Conservation (phyloP, 805 yeast species). For the Ogataea chonburiensis region DNA sequence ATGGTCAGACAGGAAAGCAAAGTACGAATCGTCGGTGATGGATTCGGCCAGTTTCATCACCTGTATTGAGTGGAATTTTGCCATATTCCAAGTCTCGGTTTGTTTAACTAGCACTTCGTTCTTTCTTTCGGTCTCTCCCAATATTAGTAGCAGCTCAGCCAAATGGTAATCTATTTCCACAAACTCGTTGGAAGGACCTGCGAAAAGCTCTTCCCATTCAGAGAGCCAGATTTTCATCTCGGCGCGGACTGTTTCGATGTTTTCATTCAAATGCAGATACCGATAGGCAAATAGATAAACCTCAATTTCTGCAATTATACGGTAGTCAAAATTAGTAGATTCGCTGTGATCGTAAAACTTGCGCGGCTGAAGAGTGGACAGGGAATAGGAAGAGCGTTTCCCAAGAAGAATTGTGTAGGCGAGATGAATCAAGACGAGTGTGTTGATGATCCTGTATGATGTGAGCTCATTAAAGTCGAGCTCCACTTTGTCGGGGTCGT, state of each 20-base stretch:
- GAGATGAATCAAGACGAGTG: constrained; percentile 63
- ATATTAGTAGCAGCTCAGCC: constrained; percentile 49
- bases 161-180: constrained; percentile 70
- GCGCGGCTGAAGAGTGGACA: constrained; percentile 48
- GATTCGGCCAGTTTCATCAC: constrained; percentile 42
- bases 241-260: constrained; percentile 16
- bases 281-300: constrained; percentile 58
- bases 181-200: constrained; percentile 71
- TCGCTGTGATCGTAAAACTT: constrained; percentile 46
- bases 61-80: constrained; percentile 39
- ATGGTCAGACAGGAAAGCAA: constrained; percentile 71
- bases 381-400: constrained; percentile 19
- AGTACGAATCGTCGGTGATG: constrained; percentile 48
- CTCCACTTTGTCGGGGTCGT: constrained; percentile 23
- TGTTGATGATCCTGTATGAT: constrained; percentile 67
- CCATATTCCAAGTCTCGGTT: constrained; percentile 27
- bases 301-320: constrained; percentile 75
- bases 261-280: constrained; percentile 44
- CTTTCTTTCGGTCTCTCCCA: constrained; percentile 14
- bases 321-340: constrained; percentile 77
- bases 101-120: constrained; percentile 10
- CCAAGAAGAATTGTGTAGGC: constrained; percentile 68
- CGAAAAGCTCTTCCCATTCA: constrained; percentile 67
- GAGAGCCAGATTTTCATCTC: constrained; percentile 62
- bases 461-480: constrained; percentile 48